Evolutionary conservation across 2,329 filamentous ascomycete species (phyloP), one percentile per base, ranked within the genome.

Genomic region (Ilyonectria robusta): DNA sequence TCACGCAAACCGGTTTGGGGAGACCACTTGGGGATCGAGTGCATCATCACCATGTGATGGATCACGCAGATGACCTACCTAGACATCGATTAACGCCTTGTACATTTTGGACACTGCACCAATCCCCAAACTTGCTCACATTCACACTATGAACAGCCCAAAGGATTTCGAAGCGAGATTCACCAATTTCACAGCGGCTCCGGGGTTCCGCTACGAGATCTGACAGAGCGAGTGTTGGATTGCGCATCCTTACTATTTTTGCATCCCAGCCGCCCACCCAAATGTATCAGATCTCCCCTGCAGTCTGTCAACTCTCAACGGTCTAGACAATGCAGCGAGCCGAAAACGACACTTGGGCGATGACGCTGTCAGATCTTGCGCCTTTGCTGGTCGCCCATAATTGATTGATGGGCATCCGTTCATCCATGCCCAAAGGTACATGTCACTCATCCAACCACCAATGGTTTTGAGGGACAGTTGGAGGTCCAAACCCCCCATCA

Each of bases 261-360:
- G 65, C 53, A 59, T 59, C 51, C 57, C 55, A 59, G 55, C 61
- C 60, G 62, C 33, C 50, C 55, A 40, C 58, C 63, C 66, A 44
- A 57, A 65, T 67, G 61, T 66, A 66, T 66, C 68, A 64, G 66
- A 69, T 71, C 67, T 66, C 66, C 60, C 70, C 70, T 74, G 73
- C 73, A 74, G 71, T 64, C 60, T 64, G 59, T 72, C 69, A 73
- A 73, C 70, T 68, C 54, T 68, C 66, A 75, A 74, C 70, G 71
- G 73, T 57, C 62, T 59, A 65, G 65, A 65, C 68, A 62, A 71
- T 74, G 70, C 71, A 74, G 63, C 59, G 54, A 50, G 68, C 73
- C 68, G 50, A 71, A 71, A 71, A 70, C 67, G 48, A 51, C 56
- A 29, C 61, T 62, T 62, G 44, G 23, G 7, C 53, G 53, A 57